A percentile compares a stretch with the other conserved stretches of the same genome.
phyloP scores from a whole-genome alignment of 257 asterid genomes.

The Nicotiana sylvestris region DNA sequence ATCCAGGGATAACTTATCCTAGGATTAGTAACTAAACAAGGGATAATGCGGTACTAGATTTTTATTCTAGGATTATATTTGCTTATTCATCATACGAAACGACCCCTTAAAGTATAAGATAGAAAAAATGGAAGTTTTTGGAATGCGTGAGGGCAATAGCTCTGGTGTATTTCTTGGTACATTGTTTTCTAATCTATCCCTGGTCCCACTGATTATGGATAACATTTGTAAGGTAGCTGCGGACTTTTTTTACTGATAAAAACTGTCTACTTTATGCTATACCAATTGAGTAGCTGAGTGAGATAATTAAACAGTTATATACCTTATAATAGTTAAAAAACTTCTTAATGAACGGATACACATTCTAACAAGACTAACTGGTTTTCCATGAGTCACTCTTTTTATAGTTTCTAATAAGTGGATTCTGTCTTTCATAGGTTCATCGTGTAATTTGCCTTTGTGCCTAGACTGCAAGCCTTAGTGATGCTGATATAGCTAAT shows the following conservation, averaged over 20 bases:
- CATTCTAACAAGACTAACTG: not conserved
- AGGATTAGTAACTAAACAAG: too few relatives aligned
- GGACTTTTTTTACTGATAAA: not conserved
- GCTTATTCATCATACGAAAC: too few relatives aligned
- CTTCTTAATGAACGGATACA: not conserved
- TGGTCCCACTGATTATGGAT: not conserved
- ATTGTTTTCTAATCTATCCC: not conserved
- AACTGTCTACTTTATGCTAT: not conserved
- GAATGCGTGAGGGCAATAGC: not conserved
- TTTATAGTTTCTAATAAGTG: not conserved
- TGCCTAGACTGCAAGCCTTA: slow-evolving; percentile 3
- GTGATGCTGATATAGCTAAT: not conserved
- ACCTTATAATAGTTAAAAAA: not conserved
- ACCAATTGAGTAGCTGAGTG: not conserved
- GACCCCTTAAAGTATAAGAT: not conserved
- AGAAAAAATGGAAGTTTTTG: not conserved
- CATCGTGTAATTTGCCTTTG: not conserved
- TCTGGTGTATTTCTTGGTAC: not conserved
- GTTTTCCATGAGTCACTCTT: not conserved
- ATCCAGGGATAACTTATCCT: too few relatives aligned
- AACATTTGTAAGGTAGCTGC: not conserved
- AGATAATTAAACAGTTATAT: not conserved
- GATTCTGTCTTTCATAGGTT: slow-evolving; percentile 2
- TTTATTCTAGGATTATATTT: too few relatives aligned
- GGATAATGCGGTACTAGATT: too few relatives aligned